Percentiles rank a stretch among this genome's conserved stretches.
Evolutionary conservation across 805 yeast species (phyloP).

Genomic region (Sporopachydermia quercuum): DNA sequence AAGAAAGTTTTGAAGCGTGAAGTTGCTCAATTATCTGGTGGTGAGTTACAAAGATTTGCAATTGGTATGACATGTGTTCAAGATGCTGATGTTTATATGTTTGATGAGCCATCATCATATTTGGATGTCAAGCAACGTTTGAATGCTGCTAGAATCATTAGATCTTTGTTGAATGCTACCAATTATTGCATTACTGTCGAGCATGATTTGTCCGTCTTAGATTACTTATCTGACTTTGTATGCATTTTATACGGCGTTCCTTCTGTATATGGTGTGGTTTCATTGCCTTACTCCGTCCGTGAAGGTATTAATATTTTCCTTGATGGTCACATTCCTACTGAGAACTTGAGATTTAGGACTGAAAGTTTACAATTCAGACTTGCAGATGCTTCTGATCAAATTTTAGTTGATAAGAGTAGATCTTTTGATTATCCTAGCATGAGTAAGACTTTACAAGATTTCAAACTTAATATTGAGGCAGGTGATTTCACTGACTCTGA

Average conservation of each 20-base stretch:
- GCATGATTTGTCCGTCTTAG: conserved; percentile 96
- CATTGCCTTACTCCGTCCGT: conserved; percentile 91
- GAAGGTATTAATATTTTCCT: conserved; percentile 98
- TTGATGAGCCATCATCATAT: conserved; percentile 97
- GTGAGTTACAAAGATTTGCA: conserved; percentile 97
- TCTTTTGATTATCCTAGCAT: conserved; percentile 66
- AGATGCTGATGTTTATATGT: conserved; percentile 92
- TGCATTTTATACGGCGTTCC: conserved; percentile 98
- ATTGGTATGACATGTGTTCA: conserved; percentile 96
- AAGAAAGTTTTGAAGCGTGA: conserved; percentile 72
- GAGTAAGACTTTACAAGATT: conserved; percentile 91
- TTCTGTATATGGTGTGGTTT: conserved; percentile 96
- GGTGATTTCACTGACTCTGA: conserved; percentile 96
- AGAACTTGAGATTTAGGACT: conserved; percentile 91
- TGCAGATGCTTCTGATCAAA: conserved; percentile 73
- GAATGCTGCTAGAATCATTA: conserved; percentile 89
- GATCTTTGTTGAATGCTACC: conserved; percentile 65
- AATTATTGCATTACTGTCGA: conserved; percentile 91
- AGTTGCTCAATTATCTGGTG: conserved; percentile 84
- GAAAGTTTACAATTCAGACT: conserved; percentile 91
- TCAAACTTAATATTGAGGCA: conserved; percentile 61
- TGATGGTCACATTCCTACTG: conserved; percentile 96
- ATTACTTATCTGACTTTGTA: conserved; percentile 90
- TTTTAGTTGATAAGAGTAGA: conserved; percentile 64
- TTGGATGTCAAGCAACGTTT: conserved; percentile 97